Conservation (phyloP, 2,329 filamentous ascomycete species). For the Rachicladosporium sp. region DNA sequence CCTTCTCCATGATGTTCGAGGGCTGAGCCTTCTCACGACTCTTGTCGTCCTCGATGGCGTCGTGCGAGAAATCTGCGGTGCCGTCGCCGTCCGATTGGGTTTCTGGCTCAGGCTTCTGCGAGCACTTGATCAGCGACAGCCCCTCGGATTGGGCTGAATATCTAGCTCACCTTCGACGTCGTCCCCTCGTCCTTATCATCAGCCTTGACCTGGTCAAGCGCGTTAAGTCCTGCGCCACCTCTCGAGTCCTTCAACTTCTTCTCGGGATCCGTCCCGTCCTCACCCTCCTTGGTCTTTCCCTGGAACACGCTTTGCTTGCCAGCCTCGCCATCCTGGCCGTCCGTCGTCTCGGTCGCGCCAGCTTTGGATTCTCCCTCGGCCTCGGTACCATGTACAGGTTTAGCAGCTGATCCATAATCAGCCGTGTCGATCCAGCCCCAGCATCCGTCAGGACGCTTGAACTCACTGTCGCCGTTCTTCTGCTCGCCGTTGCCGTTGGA, state of each 20-base stretch:
- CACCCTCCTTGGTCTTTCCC: constrained; percentile 15
- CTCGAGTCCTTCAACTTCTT: constrained; percentile 15
- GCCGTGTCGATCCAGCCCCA: constrained; percentile 5
- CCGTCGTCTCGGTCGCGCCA: constrained; percentile 14
- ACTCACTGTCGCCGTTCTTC: constrained; percentile 10
- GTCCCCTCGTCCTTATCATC: constrained; percentile 17
- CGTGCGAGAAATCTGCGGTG: constrained; percentile 6
- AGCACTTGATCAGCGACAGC: neutral
- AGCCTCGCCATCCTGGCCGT: constrained; percentile 15
- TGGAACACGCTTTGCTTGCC: constrained; percentile 12
- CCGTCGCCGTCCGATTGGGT: constrained; percentile 1
- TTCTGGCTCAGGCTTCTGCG: constrained; percentile 2
- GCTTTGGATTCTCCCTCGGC: constrained; percentile 5
- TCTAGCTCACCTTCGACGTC: constrained; percentile 4
- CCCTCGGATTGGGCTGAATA: neutral
- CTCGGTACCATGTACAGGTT: constrained; percentile 7
- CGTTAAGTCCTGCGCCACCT: constrained; percentile 10
- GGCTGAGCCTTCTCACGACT: constrained; percentile 40
- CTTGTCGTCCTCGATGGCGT: constrained; percentile 38
- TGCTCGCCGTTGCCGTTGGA: neutral
- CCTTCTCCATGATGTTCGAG: constrained; percentile 67
- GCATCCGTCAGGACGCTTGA: constrained; percentile 6
- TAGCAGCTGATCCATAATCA: constrained; percentile 1
- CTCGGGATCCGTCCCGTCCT: constrained; percentile 15
- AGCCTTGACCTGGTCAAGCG: constrained; percentile 19